Percentiles rank a stretch among this genome's conserved stretches.
phyloP scores from a whole-genome alignment of 1,139 yeast species.

The Candida anutae region DNA sequence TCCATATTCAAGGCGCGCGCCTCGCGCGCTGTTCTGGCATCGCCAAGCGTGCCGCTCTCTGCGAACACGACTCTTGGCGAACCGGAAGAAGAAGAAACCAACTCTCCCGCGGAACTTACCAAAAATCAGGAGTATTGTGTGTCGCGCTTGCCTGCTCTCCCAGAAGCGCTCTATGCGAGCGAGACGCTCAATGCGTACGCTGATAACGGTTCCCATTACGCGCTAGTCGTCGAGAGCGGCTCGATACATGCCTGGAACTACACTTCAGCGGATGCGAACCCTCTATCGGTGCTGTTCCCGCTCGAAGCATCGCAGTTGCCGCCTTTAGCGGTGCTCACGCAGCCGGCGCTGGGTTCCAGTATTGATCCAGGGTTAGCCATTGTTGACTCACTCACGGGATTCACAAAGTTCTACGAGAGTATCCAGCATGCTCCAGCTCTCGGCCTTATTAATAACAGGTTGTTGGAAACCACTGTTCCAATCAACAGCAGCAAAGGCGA shows the following conservation, averaged over 20 bases:
- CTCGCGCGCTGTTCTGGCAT: no score
- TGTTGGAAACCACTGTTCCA: conserved; percentile 28
- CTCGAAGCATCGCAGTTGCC: conserved; percentile 12
- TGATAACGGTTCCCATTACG: conserved; percentile 47
- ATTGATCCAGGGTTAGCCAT: conserved; percentile 65
- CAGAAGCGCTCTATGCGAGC: conserved; percentile 27
- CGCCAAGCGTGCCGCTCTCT: no score
- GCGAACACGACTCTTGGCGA: no score
- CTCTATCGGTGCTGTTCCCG: conserved; percentile 48
- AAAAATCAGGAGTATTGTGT: conserved; percentile 55
- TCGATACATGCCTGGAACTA: conserved; percentile 67
- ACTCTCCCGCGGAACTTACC: conserved; percentile 40
- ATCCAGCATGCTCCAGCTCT: conserved; percentile 63
- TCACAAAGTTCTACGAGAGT: conserved; percentile 56
- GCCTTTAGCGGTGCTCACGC: conserved; percentile 58
- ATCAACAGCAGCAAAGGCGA: conserved; percentile 42
- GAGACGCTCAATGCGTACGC: conserved; percentile 36
- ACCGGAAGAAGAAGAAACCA: no score
- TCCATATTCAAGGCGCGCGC: no score
- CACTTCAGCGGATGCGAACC: conserved; percentile 49
- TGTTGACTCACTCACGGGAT: conserved; percentile 49
- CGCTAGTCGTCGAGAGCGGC: conserved; percentile 44
- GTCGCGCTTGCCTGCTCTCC: conserved; percentile 51
- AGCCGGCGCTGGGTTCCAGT: conserved; percentile 51
- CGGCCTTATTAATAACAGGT: conserved; percentile 45